Evolutionary conservation across 2,329 filamentous ascomycete species (phyloP).

Genomic region (Hypoxylon sp.): DNA sequence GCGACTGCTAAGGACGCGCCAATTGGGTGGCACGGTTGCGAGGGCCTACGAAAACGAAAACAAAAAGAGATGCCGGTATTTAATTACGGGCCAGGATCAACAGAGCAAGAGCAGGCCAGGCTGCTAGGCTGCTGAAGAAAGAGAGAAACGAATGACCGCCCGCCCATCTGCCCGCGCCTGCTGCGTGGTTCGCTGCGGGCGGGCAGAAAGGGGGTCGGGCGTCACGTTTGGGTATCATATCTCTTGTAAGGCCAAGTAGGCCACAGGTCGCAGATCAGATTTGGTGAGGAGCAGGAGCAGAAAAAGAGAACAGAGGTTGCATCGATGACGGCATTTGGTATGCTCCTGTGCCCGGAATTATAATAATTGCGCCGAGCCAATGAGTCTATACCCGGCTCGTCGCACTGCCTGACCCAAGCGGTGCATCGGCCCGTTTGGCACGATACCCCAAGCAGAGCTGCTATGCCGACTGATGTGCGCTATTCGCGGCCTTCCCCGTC

Average conservation of each 20-base stretch:
- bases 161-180: constrained; percentile 18
- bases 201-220: constrained; percentile 11
- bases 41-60: too few species aligned
- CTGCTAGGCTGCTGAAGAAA: too few species aligned
- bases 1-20: not conserved
- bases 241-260: constrained; percentile 18
- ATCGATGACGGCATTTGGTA: constrained; percentile 26
- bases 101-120: constrained; percentile 10
- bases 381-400: constrained; percentile 26
- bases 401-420: constrained; percentile 30
- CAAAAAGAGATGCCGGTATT: constrained; percentile 34
- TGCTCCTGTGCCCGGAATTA: constrained; percentile 22
- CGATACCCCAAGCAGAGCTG: constrained; percentile 27
- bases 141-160: constrained; percentile 14
- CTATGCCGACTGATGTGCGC: too few species aligned
- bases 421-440: constrained; percentile 30
- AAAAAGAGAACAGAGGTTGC: constrained; percentile 19
- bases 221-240: not conserved
- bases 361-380: constrained; percentile 31
- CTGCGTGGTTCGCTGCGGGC: too few species aligned
- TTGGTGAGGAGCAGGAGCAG: not conserved
- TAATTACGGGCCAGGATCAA: constrained; percentile 22
- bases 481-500: constrained; percentile 1
- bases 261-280: not conserved
- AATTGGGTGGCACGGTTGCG: too few species aligned